Evolutionary conservation across 768 basidiomycete genomes (phyloP).

Genomic region (Gloeostereum incarnatum): DNA sequence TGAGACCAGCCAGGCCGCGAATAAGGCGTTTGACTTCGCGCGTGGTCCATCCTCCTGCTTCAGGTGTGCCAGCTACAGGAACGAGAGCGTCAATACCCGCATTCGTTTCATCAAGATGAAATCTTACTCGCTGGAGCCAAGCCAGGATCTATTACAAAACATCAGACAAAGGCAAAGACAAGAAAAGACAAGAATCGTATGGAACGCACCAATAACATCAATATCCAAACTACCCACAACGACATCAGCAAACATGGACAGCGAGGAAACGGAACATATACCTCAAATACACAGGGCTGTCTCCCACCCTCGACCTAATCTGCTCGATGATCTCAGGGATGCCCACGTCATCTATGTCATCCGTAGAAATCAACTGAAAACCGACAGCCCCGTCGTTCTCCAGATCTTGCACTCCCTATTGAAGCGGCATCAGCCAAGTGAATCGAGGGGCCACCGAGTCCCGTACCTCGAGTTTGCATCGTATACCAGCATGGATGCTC

Average conservation of each 20-base stretch:
- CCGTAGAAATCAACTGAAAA: slow-evolving; percentile 70
- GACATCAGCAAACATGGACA: slow-evolving; percentile 10
- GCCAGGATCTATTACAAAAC: slow-evolving; percentile 70
- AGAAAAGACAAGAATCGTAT: neutral
- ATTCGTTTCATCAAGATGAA: slow-evolving; percentile 1
- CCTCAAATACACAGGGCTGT: slow-evolving; percentile 71
- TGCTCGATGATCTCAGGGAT: slow-evolving; percentile 57
- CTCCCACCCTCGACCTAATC: slow-evolving; percentile 66
- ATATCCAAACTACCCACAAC: slow-evolving; percentile 38
- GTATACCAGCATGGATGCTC: slow-evolving; percentile 81
- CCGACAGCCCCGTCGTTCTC: slow-evolving; percentile 65
- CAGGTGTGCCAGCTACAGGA: slow-evolving; percentile 85
- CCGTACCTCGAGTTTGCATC: slow-evolving; percentile 54
- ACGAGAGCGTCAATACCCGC: slow-evolving; percentile 7
- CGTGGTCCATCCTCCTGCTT: slow-evolving; percentile 79
- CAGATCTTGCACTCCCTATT: slow-evolving; percentile 54
- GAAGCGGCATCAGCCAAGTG: slow-evolving; percentile 4
- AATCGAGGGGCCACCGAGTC: neutral
- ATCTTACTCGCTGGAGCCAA: slow-evolving; percentile 69
- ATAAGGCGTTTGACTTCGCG: slow-evolving; percentile 76
- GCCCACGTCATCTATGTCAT: slow-evolving; percentile 80
- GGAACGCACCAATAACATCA: slow-evolving; percentile 59
- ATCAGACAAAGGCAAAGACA: neutral
- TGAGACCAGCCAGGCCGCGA: slow-evolving; percentile 69
- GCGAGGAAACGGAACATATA: slow-evolving; percentile 49